A percentile compares a stretch with the other conserved stretches of the same genome.
Evolutionary conservation across 192 early-diverging fungal genomes (phyloP).

Genomic region (Umbelopsis ramanniana): DNA sequence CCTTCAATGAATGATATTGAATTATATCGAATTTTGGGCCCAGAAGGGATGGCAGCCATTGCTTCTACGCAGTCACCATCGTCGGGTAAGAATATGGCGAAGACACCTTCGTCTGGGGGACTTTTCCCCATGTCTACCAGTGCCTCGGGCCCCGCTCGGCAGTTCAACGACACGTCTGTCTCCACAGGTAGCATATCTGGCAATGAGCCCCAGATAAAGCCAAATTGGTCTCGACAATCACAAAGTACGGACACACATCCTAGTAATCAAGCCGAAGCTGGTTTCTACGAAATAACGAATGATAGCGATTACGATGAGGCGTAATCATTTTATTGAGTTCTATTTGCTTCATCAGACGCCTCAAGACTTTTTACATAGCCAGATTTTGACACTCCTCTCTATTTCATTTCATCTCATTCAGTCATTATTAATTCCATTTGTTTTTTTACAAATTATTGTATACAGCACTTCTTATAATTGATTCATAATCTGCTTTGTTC

Average conservation of each 20-base stretch:
- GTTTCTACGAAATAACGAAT: background rate
- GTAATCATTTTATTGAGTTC: background rate
- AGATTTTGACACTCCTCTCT: too few relatives aligned
- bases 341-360: background rate
- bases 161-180: background rate
- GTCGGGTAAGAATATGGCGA: too few relatives aligned
- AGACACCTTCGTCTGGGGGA: background rate
- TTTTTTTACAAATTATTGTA: background rate
- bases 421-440: background rate
- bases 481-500: too few relatives aligned
- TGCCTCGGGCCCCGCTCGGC: background rate
- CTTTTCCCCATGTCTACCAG: background rate
- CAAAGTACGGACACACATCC: background rate
- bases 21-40: background rate
- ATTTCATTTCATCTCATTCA: background rate
- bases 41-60: background rate
- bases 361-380: background rate
- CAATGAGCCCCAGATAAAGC: background rate
- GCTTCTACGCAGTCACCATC: background rate
- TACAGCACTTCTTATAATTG: too few relatives aligned
- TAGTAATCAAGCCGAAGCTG: background rate
- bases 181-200: background rate
- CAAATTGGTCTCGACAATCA: conserved; percentile 1
- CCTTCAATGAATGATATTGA: conserved; percentile 8
- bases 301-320: background rate